Evolutionary conservation across 75 land plant genomes (phyloP).

Genomic region (Cryptomeria japonica): DNA sequence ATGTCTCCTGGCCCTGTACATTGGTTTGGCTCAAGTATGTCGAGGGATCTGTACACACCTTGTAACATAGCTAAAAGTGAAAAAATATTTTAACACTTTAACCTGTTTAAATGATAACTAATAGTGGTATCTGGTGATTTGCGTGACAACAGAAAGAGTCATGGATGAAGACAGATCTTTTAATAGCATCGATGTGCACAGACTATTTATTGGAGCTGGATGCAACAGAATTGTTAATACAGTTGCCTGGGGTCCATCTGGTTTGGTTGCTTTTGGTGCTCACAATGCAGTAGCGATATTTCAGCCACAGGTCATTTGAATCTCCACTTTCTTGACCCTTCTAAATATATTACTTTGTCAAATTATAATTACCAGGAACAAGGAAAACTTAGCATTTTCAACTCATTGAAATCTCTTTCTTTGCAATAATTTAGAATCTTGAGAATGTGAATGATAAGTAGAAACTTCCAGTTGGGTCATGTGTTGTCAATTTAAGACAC

Average conservation of each 20-base stretch:
- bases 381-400: not conserved
- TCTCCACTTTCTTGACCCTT: not conserved
- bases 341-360: not conserved
- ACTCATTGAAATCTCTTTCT: not conserved
- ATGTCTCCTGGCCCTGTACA: too few relatives aligned
- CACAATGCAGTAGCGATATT: conserved; percentile 92
- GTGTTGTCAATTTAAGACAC: not conserved
- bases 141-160: conserved; percentile 2
- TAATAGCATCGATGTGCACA: conserved; percentile 35
- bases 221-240: conserved; percentile 90
- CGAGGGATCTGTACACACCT: too few relatives aligned
- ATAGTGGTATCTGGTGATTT: not conserved
- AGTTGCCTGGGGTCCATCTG: conserved; percentile 83
- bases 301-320: conserved; percentile 62
- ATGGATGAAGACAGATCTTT: not conserved
- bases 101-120: not conserved
- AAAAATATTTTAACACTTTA: not conserved
- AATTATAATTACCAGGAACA: not conserved
- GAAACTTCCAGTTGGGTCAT: conserved; percentile 2
- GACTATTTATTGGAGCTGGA: conserved; percentile 80
- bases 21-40: too few relatives aligned
- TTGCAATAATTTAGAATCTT: not conserved
- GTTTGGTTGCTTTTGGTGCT: conserved; percentile 86
- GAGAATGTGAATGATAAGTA: not conserved
- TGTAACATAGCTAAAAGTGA: too few relatives aligned